Base-by-base conservation (phyloP, 768 basidiomycete genomes). In the Chalciporus chontae region DNA sequence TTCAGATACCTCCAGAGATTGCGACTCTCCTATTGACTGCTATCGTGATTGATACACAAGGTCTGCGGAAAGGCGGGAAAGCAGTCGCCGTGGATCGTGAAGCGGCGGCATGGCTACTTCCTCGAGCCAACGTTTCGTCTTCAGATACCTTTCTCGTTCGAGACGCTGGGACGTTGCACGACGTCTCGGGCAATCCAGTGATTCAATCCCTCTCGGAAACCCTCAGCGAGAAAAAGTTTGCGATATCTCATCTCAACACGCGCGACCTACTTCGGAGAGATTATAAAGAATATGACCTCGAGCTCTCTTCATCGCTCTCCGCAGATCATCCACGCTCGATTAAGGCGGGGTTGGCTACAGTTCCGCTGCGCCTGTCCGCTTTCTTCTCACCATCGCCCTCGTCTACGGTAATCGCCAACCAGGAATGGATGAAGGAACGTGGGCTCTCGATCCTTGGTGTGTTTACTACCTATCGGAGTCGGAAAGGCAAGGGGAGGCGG, bases 261-360 rank as follows among this genome's bases (percentile, higher is more conserved):
- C 75, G 79, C 48, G 93, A 97, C 61, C 79, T 97, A 17, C 77
- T 99, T 5, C 77, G 92, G 11, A 74, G 96, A n/a, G 96, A 99
- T 69, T 99, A 94, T 75, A 98, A 99, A 66, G 84, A 95, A 56
- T 95, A 93, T 61, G 63, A 67, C 1, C 67, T 81, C 50, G 67
- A 71, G 0, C 76, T 84, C 3, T 62, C 73, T 1, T 15, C 55
- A 10, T 43, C 53, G 27, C 41, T 67, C 31, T 44, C 48, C 19
- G 53, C 51, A 41, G 51, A 66, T 0, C 65, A 62, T 15, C 51
- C 60, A 8, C 59, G 67, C 24, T 61, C 70, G 8, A 71, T 90
- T 36, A 78, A 77, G 49, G 83, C 83, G 1, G 94, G 95, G 5
- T 70, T 99, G 11, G 80, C 90, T 1, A 88, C 91, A 3, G 87